Evolutionary conservation across 1,139 yeast genomes (phyloP), one percentile per base, ranked within the genome.

Genomic region (Yamadazyma atmosphaerica): DNA sequence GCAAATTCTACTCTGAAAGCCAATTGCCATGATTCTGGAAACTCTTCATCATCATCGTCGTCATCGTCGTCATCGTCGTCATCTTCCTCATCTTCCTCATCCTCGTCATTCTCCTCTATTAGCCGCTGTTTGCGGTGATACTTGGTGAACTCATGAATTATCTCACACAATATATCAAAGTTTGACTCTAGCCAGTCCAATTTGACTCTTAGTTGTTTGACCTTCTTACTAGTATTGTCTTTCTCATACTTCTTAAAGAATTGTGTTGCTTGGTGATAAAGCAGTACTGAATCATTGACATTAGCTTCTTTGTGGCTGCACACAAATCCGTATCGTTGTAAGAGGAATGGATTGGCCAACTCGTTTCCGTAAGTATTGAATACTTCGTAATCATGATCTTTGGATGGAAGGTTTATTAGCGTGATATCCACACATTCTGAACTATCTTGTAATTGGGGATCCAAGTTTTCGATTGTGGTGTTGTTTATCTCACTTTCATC

Each of bases 311-410:
- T 60, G 11, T 19, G 18, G 2, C 9, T 19, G 18, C 38, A 28
- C 5, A 83, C 75, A 55, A 88, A 87, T 0, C 95, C 96, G 52
- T 87, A 88, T 41, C 86, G 72, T 18, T 88, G 81, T 12, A 88
- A 60, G 29, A 88, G 63, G 33, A 78, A 73, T 0, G 86, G 72
- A 49, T 86, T 86, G 12, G 84, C 66, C 32, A 82, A 65, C 30
- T 65, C 68, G 32, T 82, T 82, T 0, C 96, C 96, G 51, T 86
- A 87, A 0, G 92, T 80, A 58, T 86, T 86, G 67, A 80, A 84
- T 10, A 88, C 58, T 52, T 88, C 95, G 40, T 49, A 57, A 3
- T 51, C 49, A 12, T 66, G 55, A n/a, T 76, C 75, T 19, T 63
- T 54, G 2, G 53, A 40, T 1, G 86, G 73, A 2, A 59, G 51